Evolutionary conservation across 768 basidiomycete genomes (phyloP).

Genomic region (Hydnomerulius pinastri): DNA sequence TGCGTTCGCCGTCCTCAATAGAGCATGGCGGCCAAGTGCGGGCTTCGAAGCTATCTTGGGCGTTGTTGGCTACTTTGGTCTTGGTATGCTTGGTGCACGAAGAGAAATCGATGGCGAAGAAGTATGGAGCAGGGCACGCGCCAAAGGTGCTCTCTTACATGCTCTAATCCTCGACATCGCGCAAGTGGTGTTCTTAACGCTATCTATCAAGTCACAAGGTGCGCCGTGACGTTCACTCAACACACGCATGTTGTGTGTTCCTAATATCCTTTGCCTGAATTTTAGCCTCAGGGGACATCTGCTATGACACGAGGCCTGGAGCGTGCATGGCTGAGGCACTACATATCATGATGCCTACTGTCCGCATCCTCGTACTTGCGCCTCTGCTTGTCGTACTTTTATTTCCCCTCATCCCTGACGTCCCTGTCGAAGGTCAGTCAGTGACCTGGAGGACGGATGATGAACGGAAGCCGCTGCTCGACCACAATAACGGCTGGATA

Average conservation of each 20-base stretch:
- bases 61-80: background rate
- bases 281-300: conserved; percentile 10
- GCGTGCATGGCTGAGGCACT: background rate
- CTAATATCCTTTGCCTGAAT: conserved; percentile 11
- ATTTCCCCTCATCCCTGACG: background rate
- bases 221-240: too few relatives aligned
- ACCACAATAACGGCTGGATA: background rate
- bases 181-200: background rate
- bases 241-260: too few relatives aligned
- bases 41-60: background rate
- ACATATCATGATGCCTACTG: background rate
- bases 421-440: background rate
- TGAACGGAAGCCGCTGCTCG: background rate
- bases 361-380: background rate
- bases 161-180: background rate
- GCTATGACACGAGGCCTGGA: background rate
- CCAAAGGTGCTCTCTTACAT: background rate
- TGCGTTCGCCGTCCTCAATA: background rate
- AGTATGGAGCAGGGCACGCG: background rate
- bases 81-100: background rate
- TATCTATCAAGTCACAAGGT: too few relatives aligned
- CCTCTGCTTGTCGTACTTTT: background rate
- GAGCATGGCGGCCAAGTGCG: background rate
- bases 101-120: background rate
- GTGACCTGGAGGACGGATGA: background rate